A percentile compares a stretch with the other conserved stretches of the same genome.
phyloP scores from a whole-genome alignment of 768 basidiomycete genomes.

The Trametes punicea region DNA sequence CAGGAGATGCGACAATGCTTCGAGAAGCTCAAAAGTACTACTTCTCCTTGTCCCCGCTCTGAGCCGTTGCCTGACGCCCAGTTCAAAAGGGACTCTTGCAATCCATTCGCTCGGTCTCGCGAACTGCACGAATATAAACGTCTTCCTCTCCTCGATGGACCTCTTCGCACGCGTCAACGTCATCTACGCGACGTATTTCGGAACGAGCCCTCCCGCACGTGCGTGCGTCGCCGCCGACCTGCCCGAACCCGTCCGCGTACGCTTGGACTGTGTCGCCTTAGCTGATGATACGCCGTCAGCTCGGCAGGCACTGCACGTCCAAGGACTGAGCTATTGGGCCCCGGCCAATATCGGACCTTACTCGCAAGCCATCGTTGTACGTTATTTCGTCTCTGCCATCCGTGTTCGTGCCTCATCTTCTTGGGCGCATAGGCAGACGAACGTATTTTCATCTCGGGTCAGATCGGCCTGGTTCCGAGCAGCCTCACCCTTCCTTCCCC shows the following conservation, averaged over 20 bases:
- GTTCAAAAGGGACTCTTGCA: conserved; percentile 4
- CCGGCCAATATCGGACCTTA: conserved; percentile 99
- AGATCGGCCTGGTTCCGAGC: conserved; percentile 86
- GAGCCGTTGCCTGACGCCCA: neutral
- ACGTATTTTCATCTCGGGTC: conserved; percentile 87
- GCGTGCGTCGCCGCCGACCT: conserved; percentile 89
- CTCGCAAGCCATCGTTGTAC: conserved; percentile 85
- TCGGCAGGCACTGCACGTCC: conserved; percentile 86
- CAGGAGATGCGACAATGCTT: conserved; percentile 76
- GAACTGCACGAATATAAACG: conserved; percentile 71
- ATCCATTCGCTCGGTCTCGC: conserved; percentile 48
- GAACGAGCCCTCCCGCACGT: conserved; percentile 86
- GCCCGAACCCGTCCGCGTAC: conserved; percentile 50
- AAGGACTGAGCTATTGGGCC: conserved; percentile 97
- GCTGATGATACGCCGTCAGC: conserved; percentile 36
- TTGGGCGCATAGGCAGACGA: conserved; percentile 54
- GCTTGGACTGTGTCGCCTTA: conserved; percentile 83
- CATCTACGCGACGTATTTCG: conserved; percentile 80
- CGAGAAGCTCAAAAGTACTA: conserved; percentile 54
- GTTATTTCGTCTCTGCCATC: conserved; percentile 22
- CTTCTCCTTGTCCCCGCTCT: neutral
- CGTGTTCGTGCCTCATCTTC: neutral
- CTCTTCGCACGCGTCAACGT: conserved; percentile 75
- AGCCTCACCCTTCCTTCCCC: conserved; percentile 65
- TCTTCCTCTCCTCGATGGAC: conserved; percentile 80